Base-by-base conservation (phyloP, 2,329 filamentous ascomycete species). In the Neocucurbitaria cava region DNA sequence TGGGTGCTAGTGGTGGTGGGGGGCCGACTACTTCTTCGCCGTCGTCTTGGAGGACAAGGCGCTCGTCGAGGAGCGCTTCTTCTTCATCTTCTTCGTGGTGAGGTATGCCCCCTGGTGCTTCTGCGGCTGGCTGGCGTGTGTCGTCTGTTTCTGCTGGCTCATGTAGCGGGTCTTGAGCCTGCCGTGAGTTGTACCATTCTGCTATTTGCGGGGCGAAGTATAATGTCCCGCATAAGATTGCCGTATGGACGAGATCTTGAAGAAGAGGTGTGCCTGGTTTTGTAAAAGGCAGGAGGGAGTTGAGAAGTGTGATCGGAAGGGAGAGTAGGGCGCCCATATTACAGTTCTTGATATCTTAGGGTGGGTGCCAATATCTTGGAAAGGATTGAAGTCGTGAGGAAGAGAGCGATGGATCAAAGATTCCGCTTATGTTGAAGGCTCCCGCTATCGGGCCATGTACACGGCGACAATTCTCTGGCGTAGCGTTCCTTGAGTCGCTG, bases 171-270 rank as follows among this genome's bases (percentile, higher is more conserved):
- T 61, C 52, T 20, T 52, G 40, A 11, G 58, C 52, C 38, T 64
- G 54, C 31, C 54, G 62, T 21, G 61, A 47, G 50, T 69, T 67
- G 63, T 77, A 76, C 49, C 73, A 70, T 56, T 81, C 74, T 62
- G 68, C 76, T 31, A 82, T 75, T 56, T 78, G 76, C 17, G 80
- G 80, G 0, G 77, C 79, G 57, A 72, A 80, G 65, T 82, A 82
- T 15, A 82, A 69, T 3, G 79, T 70, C 21, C 72, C 69, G 58
- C 77, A 79, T 3, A 82, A 72, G 3, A 76, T 67, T 20, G 69
- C 69, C 3, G 80, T 77, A 62, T 82, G 80, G 0, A 80, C 54
- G 10, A 82, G 65, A 54, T 82, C 80, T 63, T 81, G 79, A 0
- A 74, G 31, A 5, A 82, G 61, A 5, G 80, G 80, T 24, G 79